Evolutionary conservation across 2,329 filamentous ascomycete genomes (phyloP).

Genomic region (Verticillium zaregamsianum): DNA sequence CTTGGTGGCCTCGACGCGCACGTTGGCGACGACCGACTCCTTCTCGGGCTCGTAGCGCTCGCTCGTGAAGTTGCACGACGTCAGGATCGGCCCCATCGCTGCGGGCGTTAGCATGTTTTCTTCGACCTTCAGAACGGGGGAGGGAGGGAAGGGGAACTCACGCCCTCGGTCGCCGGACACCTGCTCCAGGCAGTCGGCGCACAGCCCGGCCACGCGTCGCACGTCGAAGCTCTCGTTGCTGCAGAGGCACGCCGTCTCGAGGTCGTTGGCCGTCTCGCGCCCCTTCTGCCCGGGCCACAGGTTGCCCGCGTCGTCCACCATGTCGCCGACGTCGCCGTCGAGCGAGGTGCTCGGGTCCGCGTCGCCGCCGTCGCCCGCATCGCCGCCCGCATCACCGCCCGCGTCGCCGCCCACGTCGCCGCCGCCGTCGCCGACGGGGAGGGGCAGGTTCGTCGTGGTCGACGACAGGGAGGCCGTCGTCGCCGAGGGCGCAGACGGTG

Average conservation of each 20-base stretch:
- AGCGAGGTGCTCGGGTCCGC: background rate
- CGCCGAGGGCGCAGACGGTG: background rate
- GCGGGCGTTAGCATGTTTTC: background rate
- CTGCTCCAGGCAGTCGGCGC: conserved; percentile 31
- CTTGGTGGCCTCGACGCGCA: conserved; percentile 27
- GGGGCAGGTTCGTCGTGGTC: background rate
- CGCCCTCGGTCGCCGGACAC: conserved; percentile 12
- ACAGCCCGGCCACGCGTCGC: conserved; percentile 29
- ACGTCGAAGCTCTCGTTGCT: conserved; percentile 35
- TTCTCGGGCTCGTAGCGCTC: conserved; percentile 22
- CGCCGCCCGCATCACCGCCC: background rate
- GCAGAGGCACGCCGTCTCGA: conserved; percentile 32
- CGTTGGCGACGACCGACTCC: conserved; percentile 25
- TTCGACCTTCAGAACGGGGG: no score
- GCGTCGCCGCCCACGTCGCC: background rate
- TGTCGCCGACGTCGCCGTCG: conserved; percentile 18
- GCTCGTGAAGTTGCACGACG: conserved; percentile 27
- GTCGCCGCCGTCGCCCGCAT: background rate
- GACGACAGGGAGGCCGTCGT: background rate
- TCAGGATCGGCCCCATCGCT: conserved; percentile 33
- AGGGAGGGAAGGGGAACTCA: background rate
- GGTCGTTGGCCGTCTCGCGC: conserved; percentile 13
- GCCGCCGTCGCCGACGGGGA: conserved; percentile 2
- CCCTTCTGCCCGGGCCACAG: conserved; percentile 10
- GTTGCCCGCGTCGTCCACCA: background rate